Conservation (phyloP, 495 filamentous ascomycete genomes). For the Penicillium maclennaniae region DNA sequence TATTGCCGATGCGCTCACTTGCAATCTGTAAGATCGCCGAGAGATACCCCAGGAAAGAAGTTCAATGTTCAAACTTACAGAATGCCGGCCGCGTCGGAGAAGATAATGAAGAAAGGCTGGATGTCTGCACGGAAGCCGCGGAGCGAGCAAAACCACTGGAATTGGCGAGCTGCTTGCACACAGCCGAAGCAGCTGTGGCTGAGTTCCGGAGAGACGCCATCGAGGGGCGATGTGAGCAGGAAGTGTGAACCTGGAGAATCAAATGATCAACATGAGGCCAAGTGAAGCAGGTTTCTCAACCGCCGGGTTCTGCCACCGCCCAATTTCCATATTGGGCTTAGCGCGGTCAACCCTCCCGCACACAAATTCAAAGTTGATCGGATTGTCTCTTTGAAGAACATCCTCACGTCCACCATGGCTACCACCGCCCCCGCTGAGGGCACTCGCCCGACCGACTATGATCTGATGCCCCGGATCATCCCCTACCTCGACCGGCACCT, state of each 20-base stretch:
- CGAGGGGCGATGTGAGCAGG: conserved; percentile 8
- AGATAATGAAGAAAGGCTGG: conserved; percentile 34
- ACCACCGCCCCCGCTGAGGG: conserved; percentile 56
- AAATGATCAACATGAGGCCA: conserved; percentile 10
- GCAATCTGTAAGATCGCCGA: neutral
- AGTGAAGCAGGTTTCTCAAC: conserved; percentile 24
- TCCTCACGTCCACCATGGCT: conserved; percentile 54
- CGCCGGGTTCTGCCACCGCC: conserved; percentile 30
- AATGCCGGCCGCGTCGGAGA: conserved; percentile 25
- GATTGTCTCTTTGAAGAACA: conserved; percentile 16
- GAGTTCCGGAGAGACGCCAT: conserved; percentile 40
- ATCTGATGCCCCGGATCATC: conserved; percentile 84
- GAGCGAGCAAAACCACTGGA: conserved; percentile 27
- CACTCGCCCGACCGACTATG: conserved; percentile 56
- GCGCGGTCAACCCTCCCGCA: conserved; percentile 40
- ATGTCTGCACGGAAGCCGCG: conserved; percentile 33
- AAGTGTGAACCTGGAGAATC: conserved; percentile 15
- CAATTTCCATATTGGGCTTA: conserved; percentile 31
- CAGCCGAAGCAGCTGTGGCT: conserved; percentile 29
- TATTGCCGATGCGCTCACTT: neutral
- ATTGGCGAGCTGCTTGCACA: conserved; percentile 35
- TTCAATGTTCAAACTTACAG: conserved; percentile 27
- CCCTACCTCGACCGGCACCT: conserved; percentile 93
- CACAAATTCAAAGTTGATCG: conserved; percentile 36
- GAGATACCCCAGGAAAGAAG: neutral